These are phyloP conservation scores for Phytomonas francai DNA, from an alignment of 208 protist genomes.

Conservation along the genomic window DNA sequence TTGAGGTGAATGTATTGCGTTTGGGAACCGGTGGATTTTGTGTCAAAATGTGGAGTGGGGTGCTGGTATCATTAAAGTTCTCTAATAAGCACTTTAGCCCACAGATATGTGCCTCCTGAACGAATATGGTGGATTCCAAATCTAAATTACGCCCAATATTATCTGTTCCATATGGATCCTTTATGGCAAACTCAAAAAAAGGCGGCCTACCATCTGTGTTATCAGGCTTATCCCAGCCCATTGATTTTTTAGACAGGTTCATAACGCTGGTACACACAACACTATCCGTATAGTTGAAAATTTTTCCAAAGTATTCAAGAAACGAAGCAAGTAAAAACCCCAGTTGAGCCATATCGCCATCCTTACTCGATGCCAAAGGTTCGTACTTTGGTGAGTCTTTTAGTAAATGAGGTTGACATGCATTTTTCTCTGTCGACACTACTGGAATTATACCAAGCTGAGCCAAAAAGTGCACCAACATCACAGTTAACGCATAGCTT, in stretches of 20 bases:
- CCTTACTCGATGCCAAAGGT: constrained; percentile 22
- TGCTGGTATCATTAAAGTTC: constrained; percentile 40
- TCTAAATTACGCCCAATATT: constrained; percentile 86
- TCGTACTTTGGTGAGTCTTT: constrained; percentile 46
- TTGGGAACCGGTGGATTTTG: constrained; percentile 34
- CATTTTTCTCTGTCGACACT: constrained; percentile 25
- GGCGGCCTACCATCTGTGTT: constrained; percentile 41
- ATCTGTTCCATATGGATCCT: constrained; percentile 84
- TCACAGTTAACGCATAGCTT: constrained; percentile 82
- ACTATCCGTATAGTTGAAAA: constrained; percentile 69
- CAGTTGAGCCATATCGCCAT: constrained; percentile 41
- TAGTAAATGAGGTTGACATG: constrained; percentile 42
- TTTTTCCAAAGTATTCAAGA: constrained; percentile 76
- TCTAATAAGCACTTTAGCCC: constrained; percentile 33
- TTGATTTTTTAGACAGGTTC: constrained; percentile 53
- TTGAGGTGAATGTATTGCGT: constrained; percentile 33
- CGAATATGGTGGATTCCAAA: constrained; percentile 37
- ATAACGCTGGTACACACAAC: constrained; percentile 82
- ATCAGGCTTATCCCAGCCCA: constrained; percentile 62
- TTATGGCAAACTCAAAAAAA: constrained; percentile 85
- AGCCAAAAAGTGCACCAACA: constrained; percentile 78
- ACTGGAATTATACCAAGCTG: constrained; percentile 49
- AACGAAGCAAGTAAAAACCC: constrained; percentile 73
- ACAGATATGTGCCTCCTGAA: constrained; percentile 36
- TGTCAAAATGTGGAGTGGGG: constrained; percentile 35